Conservation (phyloP, 352 stramenopile species). For the Phytophthora ramorum region DNA sequence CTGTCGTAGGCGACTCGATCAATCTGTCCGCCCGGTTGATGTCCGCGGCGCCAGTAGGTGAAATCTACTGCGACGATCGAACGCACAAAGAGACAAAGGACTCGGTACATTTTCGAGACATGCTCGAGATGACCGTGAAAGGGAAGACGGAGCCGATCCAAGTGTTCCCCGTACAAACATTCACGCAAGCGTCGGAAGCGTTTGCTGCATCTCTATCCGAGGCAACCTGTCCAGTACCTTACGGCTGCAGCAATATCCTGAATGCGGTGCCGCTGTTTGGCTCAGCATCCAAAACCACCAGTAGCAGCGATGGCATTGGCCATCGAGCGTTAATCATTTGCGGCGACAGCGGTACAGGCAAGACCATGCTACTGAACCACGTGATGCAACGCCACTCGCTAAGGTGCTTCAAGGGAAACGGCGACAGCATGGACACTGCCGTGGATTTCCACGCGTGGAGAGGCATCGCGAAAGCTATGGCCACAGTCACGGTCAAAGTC, state of each 20-base stretch:
- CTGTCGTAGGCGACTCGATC: constrained; percentile 85
- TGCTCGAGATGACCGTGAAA: constrained; percentile 65
- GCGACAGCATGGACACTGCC: constrained; percentile 63
- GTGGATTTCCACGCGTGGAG: constrained; percentile 69
- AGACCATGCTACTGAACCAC: constrained; percentile 73
- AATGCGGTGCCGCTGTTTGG: constrained; percentile 60
- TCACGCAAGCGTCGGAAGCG: constrained; percentile 4
- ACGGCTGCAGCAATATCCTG: constrained; percentile 55
- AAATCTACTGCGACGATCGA: constrained; percentile 81
- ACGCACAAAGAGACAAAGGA: constrained; percentile 67
- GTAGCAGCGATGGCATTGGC: constrained; percentile 10
- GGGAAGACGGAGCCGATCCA: constrained; percentile 56
- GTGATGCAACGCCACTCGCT: constrained; percentile 56
- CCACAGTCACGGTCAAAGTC: constrained; percentile 17
- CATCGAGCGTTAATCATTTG: constrained; percentile 65
- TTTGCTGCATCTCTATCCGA: constrained; percentile 5
- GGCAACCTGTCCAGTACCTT: constrained; percentile 37
- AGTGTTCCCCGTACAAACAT: constrained; percentile 55
- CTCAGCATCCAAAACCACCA: constrained; percentile 22
- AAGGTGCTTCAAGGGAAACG: constrained; percentile 60
- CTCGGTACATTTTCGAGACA: constrained; percentile 56
- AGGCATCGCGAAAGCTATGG: constrained; percentile 39
- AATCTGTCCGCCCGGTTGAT: constrained; percentile 86
- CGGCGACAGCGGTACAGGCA: constrained; percentile 66
- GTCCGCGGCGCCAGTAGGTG: constrained; percentile 55